Percentiles rank a stretch among this genome's conserved stretches.
phyloP scores from a whole-genome alignment of 805 yeast species.

The Diddensiella transvaalensis region DNA sequence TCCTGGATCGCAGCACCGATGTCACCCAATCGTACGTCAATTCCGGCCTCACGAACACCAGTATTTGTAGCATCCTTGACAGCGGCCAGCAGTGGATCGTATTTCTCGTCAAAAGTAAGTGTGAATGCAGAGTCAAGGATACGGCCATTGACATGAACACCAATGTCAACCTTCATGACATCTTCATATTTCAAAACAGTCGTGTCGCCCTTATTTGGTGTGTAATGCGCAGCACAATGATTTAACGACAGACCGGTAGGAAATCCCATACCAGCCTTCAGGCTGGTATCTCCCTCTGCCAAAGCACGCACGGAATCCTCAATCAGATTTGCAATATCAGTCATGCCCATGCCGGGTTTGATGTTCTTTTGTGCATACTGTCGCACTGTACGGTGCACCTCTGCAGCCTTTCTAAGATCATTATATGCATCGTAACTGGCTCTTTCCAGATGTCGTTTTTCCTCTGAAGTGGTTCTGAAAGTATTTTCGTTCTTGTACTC shows the following conservation, averaged over 20 bases:
- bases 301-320: slow-evolving; percentile 80
- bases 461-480: slow-evolving; percentile 80
- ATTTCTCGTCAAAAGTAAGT: slow-evolving; percentile 77
- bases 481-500: slow-evolving; percentile 70
- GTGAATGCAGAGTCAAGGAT: slow-evolving; percentile 96
- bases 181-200: slow-evolving; percentile 78
- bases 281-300: slow-evolving; percentile 55
- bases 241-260: slow-evolving; percentile 97
- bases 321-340: slow-evolving; percentile 82
- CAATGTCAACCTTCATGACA: slow-evolving; percentile 94
- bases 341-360: slow-evolving; percentile 89
- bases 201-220: slow-evolving; percentile 94
- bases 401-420: slow-evolving; percentile 93
- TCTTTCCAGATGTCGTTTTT: slow-evolving; percentile 72
- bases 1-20: slow-evolving; percentile 96
- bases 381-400: slow-evolving; percentile 89
- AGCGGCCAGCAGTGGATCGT: slow-evolving; percentile 75
- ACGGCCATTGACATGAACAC: slow-evolving; percentile 92
- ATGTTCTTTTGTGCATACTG: slow-evolving; percentile 68
- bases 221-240: slow-evolving; percentile 95
- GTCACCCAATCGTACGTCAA: slow-evolving; percentile 91
- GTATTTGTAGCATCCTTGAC: slow-evolving; percentile 92
- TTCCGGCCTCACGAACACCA: slow-evolving; percentile 89
- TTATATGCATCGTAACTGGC: slow-evolving; percentile 62
- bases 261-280: slow-evolving; percentile 85